Conservation (phyloP, 1,284 basidiomycete genomes). For the Sanghuangporus weigelae region DNA sequence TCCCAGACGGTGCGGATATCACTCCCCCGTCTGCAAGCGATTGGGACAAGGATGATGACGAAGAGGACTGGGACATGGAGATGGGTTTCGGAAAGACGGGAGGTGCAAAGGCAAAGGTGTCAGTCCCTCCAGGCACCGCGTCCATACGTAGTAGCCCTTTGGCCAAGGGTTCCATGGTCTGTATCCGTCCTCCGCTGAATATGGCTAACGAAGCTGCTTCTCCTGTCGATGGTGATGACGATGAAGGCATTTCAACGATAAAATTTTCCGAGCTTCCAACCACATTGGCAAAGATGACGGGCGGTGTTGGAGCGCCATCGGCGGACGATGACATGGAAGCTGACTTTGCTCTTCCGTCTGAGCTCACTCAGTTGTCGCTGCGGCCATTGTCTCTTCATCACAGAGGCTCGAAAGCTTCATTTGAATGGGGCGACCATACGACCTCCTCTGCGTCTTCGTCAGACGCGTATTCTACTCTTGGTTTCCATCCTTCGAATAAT, state of each 20-base stretch:
- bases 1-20: slow-evolving; percentile 66
- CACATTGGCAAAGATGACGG: slow-evolving; percentile 26
- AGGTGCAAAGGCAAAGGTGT: slow-evolving; percentile 41
- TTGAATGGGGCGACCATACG: slow-evolving; percentile 80
- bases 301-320: slow-evolving; percentile 22
- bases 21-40: slow-evolving; percentile 45
- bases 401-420: slow-evolving; percentile 70
- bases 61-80: slow-evolving; percentile 70
- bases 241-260: slow-evolving; percentile 76
- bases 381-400: slow-evolving; percentile 65
- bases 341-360: slow-evolving; percentile 70
- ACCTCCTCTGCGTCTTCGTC: slow-evolving; percentile 72
- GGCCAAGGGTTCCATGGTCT: slow-evolving; percentile 53
- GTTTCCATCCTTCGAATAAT: slow-evolving; percentile 68
- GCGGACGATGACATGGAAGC: slow-evolving; percentile 69
- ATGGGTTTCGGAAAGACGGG: slow-evolving; percentile 60
- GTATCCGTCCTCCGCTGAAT: slow-evolving; percentile 57
- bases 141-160: slow-evolving; percentile 25
- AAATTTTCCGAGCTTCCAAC: slow-evolving; percentile 56
- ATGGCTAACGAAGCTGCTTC: slow-evolving; percentile 25
- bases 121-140: slow-evolving; percentile 27
- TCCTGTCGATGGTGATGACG: slow-evolving; percentile 56
- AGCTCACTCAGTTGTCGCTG: slow-evolving; percentile 73
- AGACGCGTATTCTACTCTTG: slow-evolving; percentile 72
- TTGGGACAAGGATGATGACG: slow-evolving; percentile 54